Evolutionary conservation across 768 basidiomycete species (phyloP), one percentile per base, ranked within the genome.

Genomic region (Neoboletus magnificus): DNA sequence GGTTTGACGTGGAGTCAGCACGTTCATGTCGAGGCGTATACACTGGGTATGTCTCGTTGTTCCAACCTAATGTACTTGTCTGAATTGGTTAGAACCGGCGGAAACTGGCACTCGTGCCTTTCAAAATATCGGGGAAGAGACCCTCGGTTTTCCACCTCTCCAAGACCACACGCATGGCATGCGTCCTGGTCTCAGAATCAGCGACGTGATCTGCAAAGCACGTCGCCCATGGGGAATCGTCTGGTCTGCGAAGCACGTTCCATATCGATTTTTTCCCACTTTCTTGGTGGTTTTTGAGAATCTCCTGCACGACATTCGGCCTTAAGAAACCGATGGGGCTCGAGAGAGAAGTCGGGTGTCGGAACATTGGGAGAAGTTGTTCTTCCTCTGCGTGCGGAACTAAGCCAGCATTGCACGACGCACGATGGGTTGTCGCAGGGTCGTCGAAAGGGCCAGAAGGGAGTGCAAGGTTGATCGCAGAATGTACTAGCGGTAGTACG

Each of bases 401-500:
- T 12, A 44, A 45, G 33, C 55, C 54, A 0, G n/a, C 52, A 39
- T 60, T 57, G 47, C 66, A 67, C 1, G 64, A 63, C 6, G 66
- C 61, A 20, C 64, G 66, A 20, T 63, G 43, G 6, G 27, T 45
- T 15, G 11, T 20, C 25, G 52, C 5, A 9, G 51, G 58, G 29
- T 63, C 51, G 23, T 67, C 27, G 44, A 68, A 71, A 15, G 59
- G 64, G 25, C 67, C 62, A 5, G 54, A 18, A 32, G 68, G 69
- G 15, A 69, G 66, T 36, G 52, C 25, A 23, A 71, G 65, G 43
- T 69, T 69, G 54, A 68, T 56, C 15, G 67, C 56, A 18, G 62
- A 61, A 23, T 52, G 59, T 23, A 71, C 64, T 1, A 69, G 50
- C 16, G 67, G 60, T 25, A 71, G 51, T 11, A 66, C 15, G 37